Evolutionary conservation across 139 green algal species (phyloP).

Genomic region (Tetradesmus obliquus): DNA sequence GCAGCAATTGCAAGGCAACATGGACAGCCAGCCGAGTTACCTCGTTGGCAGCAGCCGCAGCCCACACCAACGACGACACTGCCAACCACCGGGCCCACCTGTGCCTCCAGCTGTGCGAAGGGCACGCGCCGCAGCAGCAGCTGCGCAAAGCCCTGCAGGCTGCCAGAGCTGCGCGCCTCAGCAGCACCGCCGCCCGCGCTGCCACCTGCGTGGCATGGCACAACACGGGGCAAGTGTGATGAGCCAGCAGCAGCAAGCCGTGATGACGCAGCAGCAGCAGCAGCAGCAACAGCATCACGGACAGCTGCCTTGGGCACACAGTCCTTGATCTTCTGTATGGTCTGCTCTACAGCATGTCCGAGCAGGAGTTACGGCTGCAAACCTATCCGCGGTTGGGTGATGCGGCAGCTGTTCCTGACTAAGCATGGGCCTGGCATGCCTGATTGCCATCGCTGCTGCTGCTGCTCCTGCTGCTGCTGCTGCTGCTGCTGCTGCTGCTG

Average conservation of each 20-base stretch:
- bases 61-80: background rate
- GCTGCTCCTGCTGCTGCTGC: background rate
- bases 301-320: background rate
- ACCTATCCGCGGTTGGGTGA: background rate
- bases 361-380: too few species aligned
- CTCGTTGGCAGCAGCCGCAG: background rate
- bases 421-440: background rate
- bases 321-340: too few species aligned
- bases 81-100: background rate
- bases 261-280: background rate
- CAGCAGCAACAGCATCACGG: background rate
- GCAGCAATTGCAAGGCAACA: too few species aligned
- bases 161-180: slow-evolving; percentile 10
- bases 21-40: too few species aligned
- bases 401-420: background rate
- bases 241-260: slow-evolving; percentile 8
- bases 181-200: background rate
- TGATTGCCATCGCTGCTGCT: background rate
- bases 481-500: background rate
- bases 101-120: slow-evolving; percentile 37
- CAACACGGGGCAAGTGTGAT: background rate
- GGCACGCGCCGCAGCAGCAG: slow-evolving; percentile 25
- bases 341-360: too few species aligned
- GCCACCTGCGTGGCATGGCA: background rate
- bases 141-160: slow-evolving; percentile 42